These are phyloP conservation scores for Tuber indicum DNA, from an alignment of 495 filamentous ascomycete species.

Conservation along the genomic window DNA sequence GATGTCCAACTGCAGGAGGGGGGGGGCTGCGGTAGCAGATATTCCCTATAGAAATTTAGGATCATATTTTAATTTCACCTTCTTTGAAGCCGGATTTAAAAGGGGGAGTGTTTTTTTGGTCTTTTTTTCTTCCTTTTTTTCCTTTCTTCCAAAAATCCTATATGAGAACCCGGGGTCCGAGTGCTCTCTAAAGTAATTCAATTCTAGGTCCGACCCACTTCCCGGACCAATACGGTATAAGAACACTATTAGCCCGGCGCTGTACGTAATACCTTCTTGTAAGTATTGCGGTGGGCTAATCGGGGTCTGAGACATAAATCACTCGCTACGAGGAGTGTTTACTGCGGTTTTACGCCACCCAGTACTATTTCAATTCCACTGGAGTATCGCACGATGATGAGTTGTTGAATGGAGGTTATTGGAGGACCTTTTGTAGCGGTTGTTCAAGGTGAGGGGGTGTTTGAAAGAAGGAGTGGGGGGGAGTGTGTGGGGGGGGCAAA, in stretches of 20 bases:
- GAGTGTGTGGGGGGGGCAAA: background rate
- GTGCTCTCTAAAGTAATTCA: background rate
- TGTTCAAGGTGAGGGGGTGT: background rate
- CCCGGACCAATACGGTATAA: background rate
- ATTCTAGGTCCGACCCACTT: background rate
- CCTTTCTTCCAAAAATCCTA: background rate
- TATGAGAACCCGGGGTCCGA: background rate
- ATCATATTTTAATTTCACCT: background rate
- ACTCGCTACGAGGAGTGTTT: background rate
- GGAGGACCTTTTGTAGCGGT: background rate
- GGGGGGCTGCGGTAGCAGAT: background rate
- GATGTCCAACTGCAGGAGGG: background rate
- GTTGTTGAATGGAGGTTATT: background rate
- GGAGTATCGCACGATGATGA: background rate
- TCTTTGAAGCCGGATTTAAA: background rate
- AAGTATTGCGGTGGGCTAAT: background rate
- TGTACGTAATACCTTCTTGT: constrained; percentile 2
- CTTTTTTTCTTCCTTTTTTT: background rate
- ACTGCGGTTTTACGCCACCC: background rate
- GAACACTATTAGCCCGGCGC: background rate
- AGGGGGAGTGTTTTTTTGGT: background rate
- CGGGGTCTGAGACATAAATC: background rate
- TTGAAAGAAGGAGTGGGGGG: background rate
- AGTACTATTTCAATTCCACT: background rate
- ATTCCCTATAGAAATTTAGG: background rate